Evolutionary conservation across 768 basidiomycete species (phyloP).

Genomic region (Termitomyces sp.): DNA sequence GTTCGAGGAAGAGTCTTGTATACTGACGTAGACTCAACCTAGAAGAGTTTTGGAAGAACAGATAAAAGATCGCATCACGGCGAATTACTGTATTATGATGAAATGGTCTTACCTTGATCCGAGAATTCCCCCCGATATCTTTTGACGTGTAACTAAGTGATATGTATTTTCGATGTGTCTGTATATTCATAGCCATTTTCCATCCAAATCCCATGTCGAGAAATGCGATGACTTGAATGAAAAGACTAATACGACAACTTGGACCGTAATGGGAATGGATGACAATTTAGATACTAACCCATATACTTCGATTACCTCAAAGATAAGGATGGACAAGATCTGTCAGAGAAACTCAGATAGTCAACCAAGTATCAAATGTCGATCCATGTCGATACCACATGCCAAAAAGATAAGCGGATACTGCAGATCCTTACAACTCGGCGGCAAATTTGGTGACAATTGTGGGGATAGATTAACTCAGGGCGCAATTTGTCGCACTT

Average conservation of each 20-base stretch:
- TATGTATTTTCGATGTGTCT: not conserved
- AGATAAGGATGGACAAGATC: not conserved
- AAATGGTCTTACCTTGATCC: conserved; percentile 6
- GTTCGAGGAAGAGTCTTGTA: not conserved
- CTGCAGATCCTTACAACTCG: not conserved
- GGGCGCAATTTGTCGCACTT: not conserved
- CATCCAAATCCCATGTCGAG: not conserved
- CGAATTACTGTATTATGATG: not conserved
- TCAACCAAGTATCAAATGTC: not conserved
- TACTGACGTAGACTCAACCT: not conserved
- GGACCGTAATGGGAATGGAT: not conserved
- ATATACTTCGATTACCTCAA: too few species aligned
- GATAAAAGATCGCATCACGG: conserved; percentile 8
- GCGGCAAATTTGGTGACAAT: not conserved
- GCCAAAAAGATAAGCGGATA: not conserved
- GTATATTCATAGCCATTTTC: not conserved
- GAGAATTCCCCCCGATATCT: conserved; percentile 13
- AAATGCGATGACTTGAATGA: too few species aligned
- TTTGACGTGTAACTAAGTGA: not conserved
- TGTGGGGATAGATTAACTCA: not conserved
- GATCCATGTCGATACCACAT: not conserved
- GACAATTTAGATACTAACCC: not conserved
- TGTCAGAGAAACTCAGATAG: not conserved
- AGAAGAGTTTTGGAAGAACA: not conserved
- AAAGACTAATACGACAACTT: not conserved